These are phyloP conservation scores for Geotrichum aggregatum DNA, from an alignment of 1,139 yeast species.

Conservation along the genomic window DNA sequence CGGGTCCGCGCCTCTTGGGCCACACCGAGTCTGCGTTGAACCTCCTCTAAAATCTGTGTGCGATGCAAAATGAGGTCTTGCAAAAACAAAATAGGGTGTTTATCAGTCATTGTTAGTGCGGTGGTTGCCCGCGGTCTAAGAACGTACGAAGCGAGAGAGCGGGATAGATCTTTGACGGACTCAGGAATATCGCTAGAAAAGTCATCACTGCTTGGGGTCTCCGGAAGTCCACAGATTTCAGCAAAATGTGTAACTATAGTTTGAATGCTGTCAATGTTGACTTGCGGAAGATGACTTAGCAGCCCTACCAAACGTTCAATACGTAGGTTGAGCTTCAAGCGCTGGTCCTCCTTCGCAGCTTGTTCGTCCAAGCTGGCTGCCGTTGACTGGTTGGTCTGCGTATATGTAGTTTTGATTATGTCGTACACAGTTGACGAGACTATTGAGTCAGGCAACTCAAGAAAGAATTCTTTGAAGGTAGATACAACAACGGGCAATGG, in stretches of 20 bases:
- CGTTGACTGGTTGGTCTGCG: constrained; percentile 35
- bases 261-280: constrained; percentile 22
- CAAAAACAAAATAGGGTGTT: constrained; percentile 33
- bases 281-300: constrained; percentile 24
- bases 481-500: constrained; percentile 61
- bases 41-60: constrained; percentile 27
- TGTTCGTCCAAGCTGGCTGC: constrained; percentile 10
- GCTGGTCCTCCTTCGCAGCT: constrained; percentile 6
- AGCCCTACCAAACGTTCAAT: constrained; percentile 22
- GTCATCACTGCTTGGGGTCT: not conserved
- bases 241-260: constrained; percentile 22
- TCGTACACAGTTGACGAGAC: constrained; percentile 67
- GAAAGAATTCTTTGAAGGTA: constrained; percentile 62
- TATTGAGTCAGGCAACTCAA: constrained; percentile 79
- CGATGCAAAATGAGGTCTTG: constrained; percentile 31
- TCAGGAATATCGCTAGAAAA: constrained; percentile 3
- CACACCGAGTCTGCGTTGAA: constrained; percentile 24
- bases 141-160: constrained; percentile 31
- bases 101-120: constrained; percentile 33
- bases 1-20: constrained; percentile 23
- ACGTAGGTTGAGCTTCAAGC: constrained; percentile 1
- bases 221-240: constrained; percentile 19
- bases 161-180: constrained; percentile 19
- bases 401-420: constrained; percentile 59
- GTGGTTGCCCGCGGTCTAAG: constrained; percentile 38